Conservation (phyloP, 495 filamentous ascomycete species). For the Neurospora africana region DNA sequence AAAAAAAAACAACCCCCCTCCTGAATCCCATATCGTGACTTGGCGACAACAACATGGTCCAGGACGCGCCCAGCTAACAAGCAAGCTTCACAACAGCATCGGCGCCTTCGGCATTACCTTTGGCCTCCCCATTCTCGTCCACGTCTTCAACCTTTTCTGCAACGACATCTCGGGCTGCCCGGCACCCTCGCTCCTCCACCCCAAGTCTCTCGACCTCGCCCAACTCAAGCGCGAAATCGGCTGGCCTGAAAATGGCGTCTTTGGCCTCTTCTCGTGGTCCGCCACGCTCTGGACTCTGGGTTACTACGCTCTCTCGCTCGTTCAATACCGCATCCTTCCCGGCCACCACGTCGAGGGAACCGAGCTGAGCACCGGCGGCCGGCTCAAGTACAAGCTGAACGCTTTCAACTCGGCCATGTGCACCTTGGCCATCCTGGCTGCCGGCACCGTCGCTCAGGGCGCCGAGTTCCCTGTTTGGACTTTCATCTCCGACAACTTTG, state of each 20-base stretch:
- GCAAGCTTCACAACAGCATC: conserved; percentile 37
- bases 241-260: conserved; percentile 60
- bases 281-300: conserved; percentile 56
- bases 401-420: conserved; percentile 68
- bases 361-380: conserved; percentile 57
- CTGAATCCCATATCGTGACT: not conserved
- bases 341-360: conserved; percentile 63
- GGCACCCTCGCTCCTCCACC: conserved; percentile 69
- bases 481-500: conserved; percentile 83
- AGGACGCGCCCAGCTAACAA: not conserved
- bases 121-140: conserved; percentile 65
- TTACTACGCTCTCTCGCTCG: conserved; percentile 70
- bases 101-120: conserved; percentile 67
- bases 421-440: conserved; percentile 54
- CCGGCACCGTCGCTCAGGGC: conserved; percentile 67
- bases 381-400: conserved; percentile 84
- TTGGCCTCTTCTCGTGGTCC: conserved; percentile 50
- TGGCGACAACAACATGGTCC: not conserved
- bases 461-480: conserved; percentile 81
- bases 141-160: conserved; percentile 71
- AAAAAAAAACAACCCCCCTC: too few species aligned
- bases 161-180: conserved; percentile 91
- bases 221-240: conserved; percentile 66
- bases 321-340: conserved; percentile 69
- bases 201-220: conserved; percentile 58